Evolutionary conservation across 2,329 filamentous ascomycete genomes (phyloP), one percentile per base, ranked within the genome.

Genomic region (Penicillium olsonii): DNA sequence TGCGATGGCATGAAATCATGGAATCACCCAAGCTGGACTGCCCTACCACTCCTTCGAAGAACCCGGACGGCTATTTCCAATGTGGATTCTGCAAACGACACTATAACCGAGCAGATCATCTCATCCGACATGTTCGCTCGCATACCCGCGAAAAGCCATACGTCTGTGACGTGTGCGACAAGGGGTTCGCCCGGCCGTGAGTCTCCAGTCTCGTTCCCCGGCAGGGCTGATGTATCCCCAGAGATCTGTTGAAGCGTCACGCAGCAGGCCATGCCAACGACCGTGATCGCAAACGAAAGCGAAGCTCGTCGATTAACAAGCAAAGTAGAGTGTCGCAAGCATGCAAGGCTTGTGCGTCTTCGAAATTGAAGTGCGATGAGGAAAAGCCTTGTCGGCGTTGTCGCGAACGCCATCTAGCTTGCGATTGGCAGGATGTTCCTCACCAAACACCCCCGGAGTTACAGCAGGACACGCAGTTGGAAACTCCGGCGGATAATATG

Each of bases 331-430:
- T 77, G 4, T 75, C 70, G 5, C 77, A 80, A 60, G 78, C 78
- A 1, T 81, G 78, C 52, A 77, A 77, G 50, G 70, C 75, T 5
- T 81, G 78, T 53, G 78, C 78, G 18, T 69, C 72, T 18, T 73
- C 76, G 2, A 78, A 81, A 56, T 66, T 81, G 17, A 77, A 78
- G 57, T 81, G 78, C 53, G 77, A 80, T 52, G 78, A 81, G 53
- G 70, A 75, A 38, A 81, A 81, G 63, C 78, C 78, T 7, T 81
- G 78, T 58, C 75, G 69, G 53, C 68, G 78, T 38, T 81, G 78
- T 62, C 71, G 66, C 34, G 77, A 77, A 56, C 78, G 77, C 55
- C 71, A 72, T 55, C 72, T 80, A 17, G 55, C 63, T 5, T 81
- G 78, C 48, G 67, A 68, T 22, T 68, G 63, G 57, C 57, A 62